Evolutionary conservation across 768 basidiomycete genomes (phyloP).

Genomic region (Trametes cingulata): DNA sequence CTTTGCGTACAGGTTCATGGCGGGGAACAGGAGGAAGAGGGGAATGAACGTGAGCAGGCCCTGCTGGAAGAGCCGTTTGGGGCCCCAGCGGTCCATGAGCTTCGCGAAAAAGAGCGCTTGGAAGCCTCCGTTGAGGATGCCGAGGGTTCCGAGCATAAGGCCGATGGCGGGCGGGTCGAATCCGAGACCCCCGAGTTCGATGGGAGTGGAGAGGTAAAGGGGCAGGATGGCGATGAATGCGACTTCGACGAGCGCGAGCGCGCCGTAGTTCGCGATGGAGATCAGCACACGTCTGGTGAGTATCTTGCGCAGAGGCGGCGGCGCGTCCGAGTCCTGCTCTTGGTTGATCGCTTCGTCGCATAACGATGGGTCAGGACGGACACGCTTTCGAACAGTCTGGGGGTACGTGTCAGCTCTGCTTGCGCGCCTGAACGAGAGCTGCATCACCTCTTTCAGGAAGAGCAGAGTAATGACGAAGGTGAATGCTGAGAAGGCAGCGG

Average conservation of each 20-base stretch:
- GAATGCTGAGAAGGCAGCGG: slow-evolving; percentile 30
- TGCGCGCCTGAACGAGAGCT: not conserved
- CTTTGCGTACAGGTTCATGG: slow-evolving; percentile 29
- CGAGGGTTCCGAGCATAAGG: slow-evolving; percentile 36
- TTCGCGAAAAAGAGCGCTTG: slow-evolving; percentile 40
- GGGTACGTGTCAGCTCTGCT: not conserved
- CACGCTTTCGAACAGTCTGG: slow-evolving; percentile 3
- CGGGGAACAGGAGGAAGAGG: slow-evolving; percentile 33
- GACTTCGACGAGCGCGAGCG: slow-evolving; percentile 41
- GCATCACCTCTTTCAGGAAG: slow-evolving; percentile 36
- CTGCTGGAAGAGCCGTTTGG: slow-evolving; percentile 32
- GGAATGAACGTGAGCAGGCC: slow-evolving; percentile 29
- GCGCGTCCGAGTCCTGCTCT: not conserved
- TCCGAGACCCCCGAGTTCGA: slow-evolving; percentile 40
- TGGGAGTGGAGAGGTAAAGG: slow-evolving; percentile 41
- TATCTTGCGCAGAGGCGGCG: slow-evolving; percentile 27
- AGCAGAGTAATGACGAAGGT: slow-evolving; percentile 29
- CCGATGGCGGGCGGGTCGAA: slow-evolving; percentile 40
- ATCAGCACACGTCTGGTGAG: slow-evolving; percentile 35
- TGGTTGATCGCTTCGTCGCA: not conserved
- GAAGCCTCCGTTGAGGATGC: slow-evolving; percentile 37
- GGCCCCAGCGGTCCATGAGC: slow-evolving; percentile 38
- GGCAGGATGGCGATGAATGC: slow-evolving; percentile 38
- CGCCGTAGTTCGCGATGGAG: slow-evolving; percentile 37
- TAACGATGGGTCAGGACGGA: not conserved